These are phyloP conservation scores for Euptelea pleiosperma DNA, from an alignment of 164 flowering plant genomes.

Conservation along the genomic window DNA sequence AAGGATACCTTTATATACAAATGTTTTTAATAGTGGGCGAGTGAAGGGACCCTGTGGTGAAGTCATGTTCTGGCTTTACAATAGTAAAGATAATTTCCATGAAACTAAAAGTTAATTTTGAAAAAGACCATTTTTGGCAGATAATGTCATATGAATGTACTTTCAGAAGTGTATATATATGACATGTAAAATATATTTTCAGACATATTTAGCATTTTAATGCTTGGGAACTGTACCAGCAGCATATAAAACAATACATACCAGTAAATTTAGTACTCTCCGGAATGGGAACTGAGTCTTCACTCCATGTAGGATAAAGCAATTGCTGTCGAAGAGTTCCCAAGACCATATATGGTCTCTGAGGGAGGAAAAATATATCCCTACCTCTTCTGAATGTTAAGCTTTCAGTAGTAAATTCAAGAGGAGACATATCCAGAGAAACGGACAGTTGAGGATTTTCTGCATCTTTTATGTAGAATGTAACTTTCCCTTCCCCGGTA, in stretches of 20 bases:
- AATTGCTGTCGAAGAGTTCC: slow-evolving; percentile 95
- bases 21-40: too few species aligned
- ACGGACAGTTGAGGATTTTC: slow-evolving; percentile 21
- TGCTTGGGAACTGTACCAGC: not conserved
- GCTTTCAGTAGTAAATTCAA: slow-evolving; percentile 19
- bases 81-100: too few species aligned
- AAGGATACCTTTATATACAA: too few species aligned
- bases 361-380: slow-evolving; percentile 85
- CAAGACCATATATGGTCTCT: slow-evolving; percentile 92
- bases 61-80: too few species aligned
- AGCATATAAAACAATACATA: slow-evolving; percentile 23
- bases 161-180: too few species aligned
- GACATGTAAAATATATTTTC: too few species aligned
- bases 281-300: slow-evolving; percentile 20
- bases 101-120: too few species aligned
- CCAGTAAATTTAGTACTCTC: slow-evolving; percentile 41
- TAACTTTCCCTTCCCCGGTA: slow-evolving; percentile 73
- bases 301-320: slow-evolving; percentile 91
- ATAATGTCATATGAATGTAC: too few species aligned
- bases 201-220: slow-evolving; percentile 1
- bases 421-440: slow-evolving; percentile 26
- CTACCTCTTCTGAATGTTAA: slow-evolving; percentile 26
- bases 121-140: too few species aligned
- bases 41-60: too few species aligned
- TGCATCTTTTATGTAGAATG: slow-evolving; percentile 46